Conservation (phyloP, 805 yeast species). For the Yamadazyma phyllophila region DNA sequence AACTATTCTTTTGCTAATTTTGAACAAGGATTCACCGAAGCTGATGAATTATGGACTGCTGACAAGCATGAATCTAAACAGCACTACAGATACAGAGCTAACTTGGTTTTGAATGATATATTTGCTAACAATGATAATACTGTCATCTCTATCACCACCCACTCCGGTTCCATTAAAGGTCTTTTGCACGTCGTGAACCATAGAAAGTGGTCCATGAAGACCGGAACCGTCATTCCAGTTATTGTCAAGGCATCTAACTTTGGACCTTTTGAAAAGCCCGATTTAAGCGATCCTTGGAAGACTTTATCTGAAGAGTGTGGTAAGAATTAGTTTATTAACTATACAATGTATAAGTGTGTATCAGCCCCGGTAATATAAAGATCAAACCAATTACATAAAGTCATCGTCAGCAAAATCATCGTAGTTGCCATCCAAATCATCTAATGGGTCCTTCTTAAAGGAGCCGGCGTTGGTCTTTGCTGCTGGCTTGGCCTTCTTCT, state of each 20-base stretch:
- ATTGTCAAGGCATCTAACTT: conserved; percentile 16
- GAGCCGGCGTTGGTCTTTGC: conserved; percentile 56
- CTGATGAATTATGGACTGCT: conserved; percentile 24
- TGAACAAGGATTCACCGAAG: conserved; percentile 24
- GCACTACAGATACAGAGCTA: conserved; percentile 27
- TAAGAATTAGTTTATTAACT: conserved; percentile 1
- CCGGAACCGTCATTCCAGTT: conserved; percentile 32
- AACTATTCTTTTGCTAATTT: conserved; percentile 21
- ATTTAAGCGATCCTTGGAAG: conserved; percentile 14
- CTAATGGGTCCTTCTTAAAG: conserved; percentile 64
- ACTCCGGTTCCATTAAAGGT: conserved; percentile 27
- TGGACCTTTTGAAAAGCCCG: conserved; percentile 9
- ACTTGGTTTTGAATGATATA: conserved; percentile 24
- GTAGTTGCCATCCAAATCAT: conserved; percentile 52
- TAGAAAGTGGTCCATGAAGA: conserved; percentile 20
- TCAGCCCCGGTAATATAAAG: background rate
- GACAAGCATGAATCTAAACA: conserved; percentile 23
- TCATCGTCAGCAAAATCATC: conserved; percentile 77
- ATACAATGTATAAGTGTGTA: background rate
- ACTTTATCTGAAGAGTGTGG: conserved; percentile 13
- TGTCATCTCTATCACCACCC: conserved; percentile 28
- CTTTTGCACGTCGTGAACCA: conserved; percentile 25
- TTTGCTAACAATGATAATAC: conserved; percentile 20
- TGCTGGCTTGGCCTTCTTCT: conserved; percentile 84
- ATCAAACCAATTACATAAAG: conserved; percentile 57